Conservation (phyloP, 2,329 filamentous ascomycete genomes). For the Chaetothyriales sp. region DNA sequence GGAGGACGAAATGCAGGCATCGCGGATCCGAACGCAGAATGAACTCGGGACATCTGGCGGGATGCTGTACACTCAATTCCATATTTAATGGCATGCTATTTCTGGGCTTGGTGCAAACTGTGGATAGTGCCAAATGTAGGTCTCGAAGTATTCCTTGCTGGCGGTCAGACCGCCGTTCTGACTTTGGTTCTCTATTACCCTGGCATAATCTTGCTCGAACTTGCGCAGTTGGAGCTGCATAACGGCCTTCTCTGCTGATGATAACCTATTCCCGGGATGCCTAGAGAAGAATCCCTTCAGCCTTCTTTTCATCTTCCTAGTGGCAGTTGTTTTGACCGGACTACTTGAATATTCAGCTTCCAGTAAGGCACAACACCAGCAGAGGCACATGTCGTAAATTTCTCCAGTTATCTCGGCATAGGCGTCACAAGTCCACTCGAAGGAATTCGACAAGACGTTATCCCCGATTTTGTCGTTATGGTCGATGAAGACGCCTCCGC, state of each 20-base stretch:
- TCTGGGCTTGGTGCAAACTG: neutral
- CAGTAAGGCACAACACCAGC: neutral
- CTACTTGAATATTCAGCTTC: neutral
- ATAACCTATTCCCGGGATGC: neutral
- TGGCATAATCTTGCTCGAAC: neutral
- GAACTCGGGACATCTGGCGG: neutral
- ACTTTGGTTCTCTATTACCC: neutral
- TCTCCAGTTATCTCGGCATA: neutral
- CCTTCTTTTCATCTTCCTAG: neutral
- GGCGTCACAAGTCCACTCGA: neutral
- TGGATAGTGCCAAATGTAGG: neutral
- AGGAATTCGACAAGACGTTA: neutral
- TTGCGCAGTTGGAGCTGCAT: neutral
- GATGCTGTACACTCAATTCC: too few relatives aligned
- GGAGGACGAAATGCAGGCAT: neutral
- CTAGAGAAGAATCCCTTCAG: neutral
- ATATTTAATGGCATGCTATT: neutral
- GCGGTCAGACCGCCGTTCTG: neutral
- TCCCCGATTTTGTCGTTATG: constrained; percentile 28
- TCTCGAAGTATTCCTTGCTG: neutral
- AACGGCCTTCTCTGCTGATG: neutral
- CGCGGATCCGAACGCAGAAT: too few relatives aligned
- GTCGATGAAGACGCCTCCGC: constrained; percentile 20
- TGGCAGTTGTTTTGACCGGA: too few relatives aligned
- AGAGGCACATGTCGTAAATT: neutral